Base-by-base conservation (phyloP, 768 basidiomycete species). In the Neoboletus brunneissimus region DNA sequence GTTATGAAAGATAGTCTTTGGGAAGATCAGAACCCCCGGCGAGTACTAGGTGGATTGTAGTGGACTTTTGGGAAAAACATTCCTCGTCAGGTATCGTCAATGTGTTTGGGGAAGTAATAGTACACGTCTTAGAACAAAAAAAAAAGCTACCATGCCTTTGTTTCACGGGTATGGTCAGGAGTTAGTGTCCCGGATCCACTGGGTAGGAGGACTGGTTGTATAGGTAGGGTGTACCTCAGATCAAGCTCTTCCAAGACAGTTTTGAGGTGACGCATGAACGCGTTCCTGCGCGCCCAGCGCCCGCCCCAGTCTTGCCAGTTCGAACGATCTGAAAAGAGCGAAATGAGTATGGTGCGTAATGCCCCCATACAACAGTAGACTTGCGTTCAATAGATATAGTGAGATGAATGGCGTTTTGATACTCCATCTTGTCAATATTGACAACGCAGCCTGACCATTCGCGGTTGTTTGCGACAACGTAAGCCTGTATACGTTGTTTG, bases 271-370 rank as follows among this genome's bases (percentile, higher is more conserved):
- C 85, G 81, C 89, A 91, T 91, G 70, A 91, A 88, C 23, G 72
- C 76, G 12, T 82, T 91, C 59, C 89, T 84, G 45, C 89, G 84
- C 9, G 75, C 76, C 89, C 87, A 90, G 55, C 89, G 77, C 20
- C 82, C 90, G 47, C 87, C 89, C 89, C 89, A 92, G 66, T 91
- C 88, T 66, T 91, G 90, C 90, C 89, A 92, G 65, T 89, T 90
- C 37, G 85, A 79, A 51, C 87, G 84, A 71, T 91, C 87, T 88
- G 54, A 45, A 55, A 48, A 37, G 16, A 20, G 41, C 44, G 42
- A 41, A 25, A 55, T 60, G 22, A 55, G 58, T 23, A 27, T 27
- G 7, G 35, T 31, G 31, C 6, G 6, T 12, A 29, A 50, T 31
- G n/a, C 22, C 32, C 29, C 16, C 35, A 48, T 37, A 45, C 12